Conservation (phyloP, 2,329 filamentous ascomycete species). For the Alternaria sp. region DNA sequence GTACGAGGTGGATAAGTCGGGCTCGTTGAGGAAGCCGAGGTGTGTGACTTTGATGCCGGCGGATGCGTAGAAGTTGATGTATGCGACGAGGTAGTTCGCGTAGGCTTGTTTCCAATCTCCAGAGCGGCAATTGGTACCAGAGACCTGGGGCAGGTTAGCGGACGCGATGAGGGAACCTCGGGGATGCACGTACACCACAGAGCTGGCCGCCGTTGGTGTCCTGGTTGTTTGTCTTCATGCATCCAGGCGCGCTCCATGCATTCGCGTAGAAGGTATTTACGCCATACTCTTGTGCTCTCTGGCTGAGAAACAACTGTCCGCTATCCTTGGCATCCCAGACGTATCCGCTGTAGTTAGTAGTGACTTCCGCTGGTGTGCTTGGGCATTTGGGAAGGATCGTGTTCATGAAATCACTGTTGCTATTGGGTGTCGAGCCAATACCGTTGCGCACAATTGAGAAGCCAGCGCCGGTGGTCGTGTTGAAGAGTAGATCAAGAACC, state of each 20-base stretch:
- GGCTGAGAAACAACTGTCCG: slow-evolving; percentile 61
- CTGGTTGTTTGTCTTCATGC: slow-evolving; percentile 59
- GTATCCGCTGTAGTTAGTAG: slow-evolving; percentile 32
- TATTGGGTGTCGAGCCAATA: slow-evolving; percentile 53
- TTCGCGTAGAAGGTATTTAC: slow-evolving; percentile 57
- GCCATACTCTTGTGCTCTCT: slow-evolving; percentile 55
- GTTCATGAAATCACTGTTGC: slow-evolving; percentile 48
- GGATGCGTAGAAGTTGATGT: slow-evolving; percentile 52
- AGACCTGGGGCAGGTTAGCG: not conserved
- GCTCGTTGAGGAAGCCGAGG: slow-evolving; percentile 56
- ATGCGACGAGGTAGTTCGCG: slow-evolving; percentile 57
- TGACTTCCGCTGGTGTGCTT: slow-evolving; percentile 20
- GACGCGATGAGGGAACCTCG: not conserved
- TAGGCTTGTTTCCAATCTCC: slow-evolving; percentile 59
- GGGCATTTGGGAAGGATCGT: slow-evolving; percentile 37
- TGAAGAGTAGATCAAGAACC: slow-evolving; percentile 55
- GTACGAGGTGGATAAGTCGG: slow-evolving; percentile 50
- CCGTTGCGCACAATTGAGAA: slow-evolving; percentile 56
- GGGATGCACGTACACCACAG: slow-evolving; percentile 51
- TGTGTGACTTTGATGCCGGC: slow-evolving; percentile 51
- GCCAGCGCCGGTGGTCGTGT: slow-evolving; percentile 53
- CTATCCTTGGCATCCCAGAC: slow-evolving; percentile 4
- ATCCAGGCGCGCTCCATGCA: slow-evolving; percentile 59
- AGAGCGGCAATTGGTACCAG: slow-evolving; percentile 42
- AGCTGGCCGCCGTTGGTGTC: slow-evolving; percentile 55